Evolutionary conservation across 148 eudicot genomes (phyloP), one percentile per base, ranked within the genome.

Genomic region (Chenopodium album): DNA sequence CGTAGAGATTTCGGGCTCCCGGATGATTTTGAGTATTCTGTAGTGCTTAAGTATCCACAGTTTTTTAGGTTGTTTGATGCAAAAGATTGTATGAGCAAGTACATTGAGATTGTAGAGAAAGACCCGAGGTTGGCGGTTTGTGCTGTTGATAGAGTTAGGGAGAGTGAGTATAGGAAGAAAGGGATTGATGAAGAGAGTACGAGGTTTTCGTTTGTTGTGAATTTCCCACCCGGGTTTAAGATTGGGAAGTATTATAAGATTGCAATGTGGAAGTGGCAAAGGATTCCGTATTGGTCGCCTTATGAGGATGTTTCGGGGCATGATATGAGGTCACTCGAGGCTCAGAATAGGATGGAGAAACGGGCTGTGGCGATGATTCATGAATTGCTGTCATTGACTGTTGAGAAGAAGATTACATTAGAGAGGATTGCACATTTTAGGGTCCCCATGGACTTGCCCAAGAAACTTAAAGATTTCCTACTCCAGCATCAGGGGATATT

Each of bases 361-460:
- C 86, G 97, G 68, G 93, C 91, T 2, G 93, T 96, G 63, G 99
- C 98, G 0, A 89, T 85, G 85, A 91, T 94, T 83, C 99, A 96
- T 79, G 99, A 96, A 63, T 76, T 96, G 31, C 50, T 96, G 86
- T 89, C 97, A 0, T 87, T 92, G 88, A 97, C 99, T 0, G 95
- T 97, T 56, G 99, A 97, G 81, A 97, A 97, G 89, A 97, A 91
- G 94, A 97, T 97, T 75, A 92, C 95, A 12, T 80, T 97, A 71
- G 99, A 97, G 89, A 94, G 97, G 85, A 94, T 97, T 48, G 99
- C 99, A 1, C 97, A 92, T 90, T 97, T 97, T 80, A 88, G 98
- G 82, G 75, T 81, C 79, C 82, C 87, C 0, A 89, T 97, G 97
- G 85, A 90, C 81, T 87, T 97, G 88, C 99, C 98, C 0, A 91